Base-by-base conservation (phyloP, 1,139 yeast genomes). In the Taiozyma sp. region DNA sequence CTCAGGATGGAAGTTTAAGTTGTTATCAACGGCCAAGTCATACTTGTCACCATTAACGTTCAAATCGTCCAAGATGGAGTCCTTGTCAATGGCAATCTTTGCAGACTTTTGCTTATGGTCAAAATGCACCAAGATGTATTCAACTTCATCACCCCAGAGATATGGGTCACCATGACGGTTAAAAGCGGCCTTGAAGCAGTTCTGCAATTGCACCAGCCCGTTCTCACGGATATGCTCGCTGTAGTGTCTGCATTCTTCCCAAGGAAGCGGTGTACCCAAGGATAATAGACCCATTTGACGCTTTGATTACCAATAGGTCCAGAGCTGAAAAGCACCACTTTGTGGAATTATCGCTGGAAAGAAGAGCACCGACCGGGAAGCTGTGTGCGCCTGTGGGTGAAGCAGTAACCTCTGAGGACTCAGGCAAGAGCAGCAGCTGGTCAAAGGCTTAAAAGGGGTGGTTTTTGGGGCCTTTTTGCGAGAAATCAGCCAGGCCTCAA, bases 121-220 rank as follows among this genome's bases (percentile, higher is more conserved):
- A 39, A 74, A 55, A 48, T 69, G 69, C 19, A 78, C 70, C 55
- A 78, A 57, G 71, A 74, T 75, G 69, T 89, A 90, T 70, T 92
- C 97, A 16, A 92, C 80, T 71, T 93, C 99, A 67, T 93, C 99
- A 24, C 99, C 99, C 99, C 99, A 93, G 42, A 80, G 74, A 61
- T 86, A 83, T 24, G 69, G 70, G 65, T 91, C 96, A 54, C 83
- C 70, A 23, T 70, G 65, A 53, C 96, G 73, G 39, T 68, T 67
- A 45, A 70, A 66, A 52, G 91, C 91, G 53, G 82, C 84, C 47
- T 73, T 69, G 68, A 87, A 87, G 59, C 91, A 84, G 62, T 83
- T 78, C 51, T 87, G 71, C 57, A 93, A 75, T 69, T 95, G 98
- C 51, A 71, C 70, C 34, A 91, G 80, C 4, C 98, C 99, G 62